These are phyloP conservation scores for Effrenium voratum DNA, from an alignment of 73 alveolate species.

Conservation along the genomic window DNA sequence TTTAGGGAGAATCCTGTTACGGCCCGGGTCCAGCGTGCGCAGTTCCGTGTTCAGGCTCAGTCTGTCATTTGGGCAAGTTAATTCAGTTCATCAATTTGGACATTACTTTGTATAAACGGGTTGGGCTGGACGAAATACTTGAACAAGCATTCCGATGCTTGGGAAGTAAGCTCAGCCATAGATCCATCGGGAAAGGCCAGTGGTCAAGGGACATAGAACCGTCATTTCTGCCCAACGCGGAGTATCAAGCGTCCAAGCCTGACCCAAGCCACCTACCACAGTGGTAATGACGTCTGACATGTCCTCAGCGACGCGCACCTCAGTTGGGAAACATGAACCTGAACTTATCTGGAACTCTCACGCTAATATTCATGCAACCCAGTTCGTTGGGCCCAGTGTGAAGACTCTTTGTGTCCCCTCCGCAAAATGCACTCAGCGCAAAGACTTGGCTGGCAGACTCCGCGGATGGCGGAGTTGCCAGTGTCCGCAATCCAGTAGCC, in stretches of 20 bases:
- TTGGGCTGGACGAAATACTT: too few species aligned
- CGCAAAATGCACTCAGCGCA: background rate
- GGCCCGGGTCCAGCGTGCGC: too few species aligned
- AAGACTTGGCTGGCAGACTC: background rate
- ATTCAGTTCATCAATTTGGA: background rate
- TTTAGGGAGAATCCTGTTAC: background rate
- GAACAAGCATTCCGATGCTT: too few species aligned
- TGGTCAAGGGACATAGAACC: too few species aligned
- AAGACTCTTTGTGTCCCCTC: too few species aligned
- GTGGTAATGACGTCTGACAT: slow-evolving; percentile 74
- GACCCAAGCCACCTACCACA: slow-evolving; percentile 54
- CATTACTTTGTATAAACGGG: background rate
- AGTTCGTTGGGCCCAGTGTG: too few species aligned
- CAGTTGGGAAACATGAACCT: background rate
- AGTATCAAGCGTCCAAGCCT: background rate
- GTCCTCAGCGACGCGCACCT: slow-evolving; percentile 45
- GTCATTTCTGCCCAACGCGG: too few species aligned
- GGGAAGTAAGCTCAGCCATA: too few species aligned
- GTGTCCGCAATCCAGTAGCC: slow-evolving; percentile 71
- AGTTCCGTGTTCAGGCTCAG: too few species aligned
- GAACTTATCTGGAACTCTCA: too few species aligned
- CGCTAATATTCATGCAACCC: too few species aligned
- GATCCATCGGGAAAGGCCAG: background rate
- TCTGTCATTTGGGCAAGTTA: background rate
- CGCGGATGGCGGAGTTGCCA: slow-evolving; percentile 57